A percentile compares a stretch with the other conserved stretches of the same genome.
phyloP scores from a whole-genome alignment of 306 rosid genomes.

The Abrus precatorius region DNA sequence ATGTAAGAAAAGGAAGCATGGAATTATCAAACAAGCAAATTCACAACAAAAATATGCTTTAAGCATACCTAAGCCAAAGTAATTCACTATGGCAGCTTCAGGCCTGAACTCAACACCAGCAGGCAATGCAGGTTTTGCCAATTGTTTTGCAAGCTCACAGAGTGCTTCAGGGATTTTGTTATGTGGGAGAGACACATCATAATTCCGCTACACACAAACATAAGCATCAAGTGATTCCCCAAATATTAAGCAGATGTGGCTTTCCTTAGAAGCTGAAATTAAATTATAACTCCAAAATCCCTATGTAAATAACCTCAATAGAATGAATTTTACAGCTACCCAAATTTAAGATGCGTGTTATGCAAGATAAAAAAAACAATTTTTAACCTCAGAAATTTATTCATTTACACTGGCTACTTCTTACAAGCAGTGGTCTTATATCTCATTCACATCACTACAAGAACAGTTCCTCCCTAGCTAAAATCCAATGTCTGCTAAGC shows the following conservation, averaged over 20 bases:
- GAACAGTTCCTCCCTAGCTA: slow-evolving; percentile 30
- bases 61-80: slow-evolving; percentile 78
- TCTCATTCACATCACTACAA: slow-evolving; percentile 22
- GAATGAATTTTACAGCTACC: neutral
- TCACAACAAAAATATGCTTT: neutral
- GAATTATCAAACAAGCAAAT: slow-evolving; percentile 3
- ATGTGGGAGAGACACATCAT: slow-evolving; percentile 78
- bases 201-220: slow-evolving; percentile 72
- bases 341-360: neutral
- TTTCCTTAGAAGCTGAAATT: slow-evolving; percentile 15
- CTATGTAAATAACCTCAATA: neutral
- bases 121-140: slow-evolving; percentile 91
- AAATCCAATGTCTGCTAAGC: slow-evolving; percentile 23
- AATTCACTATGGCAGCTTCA: slow-evolving; percentile 95
- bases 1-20: neutral
- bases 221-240: slow-evolving; percentile 21
- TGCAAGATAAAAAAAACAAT: slow-evolving; percentile 20
- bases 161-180: slow-evolving; percentile 82
- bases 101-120: slow-evolving; percentile 82
- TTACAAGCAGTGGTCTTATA: slow-evolving; percentile 26
- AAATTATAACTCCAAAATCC: slow-evolving; percentile 16
- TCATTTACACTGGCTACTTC: neutral
- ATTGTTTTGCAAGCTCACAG: slow-evolving; percentile 73
- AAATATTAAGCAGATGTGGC: neutral
- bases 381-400: slow-evolving; percentile 18